Evolutionary conservation across 1,284 basidiomycete species (phyloP).

Genomic region (Ustilago shanxiensis): DNA sequence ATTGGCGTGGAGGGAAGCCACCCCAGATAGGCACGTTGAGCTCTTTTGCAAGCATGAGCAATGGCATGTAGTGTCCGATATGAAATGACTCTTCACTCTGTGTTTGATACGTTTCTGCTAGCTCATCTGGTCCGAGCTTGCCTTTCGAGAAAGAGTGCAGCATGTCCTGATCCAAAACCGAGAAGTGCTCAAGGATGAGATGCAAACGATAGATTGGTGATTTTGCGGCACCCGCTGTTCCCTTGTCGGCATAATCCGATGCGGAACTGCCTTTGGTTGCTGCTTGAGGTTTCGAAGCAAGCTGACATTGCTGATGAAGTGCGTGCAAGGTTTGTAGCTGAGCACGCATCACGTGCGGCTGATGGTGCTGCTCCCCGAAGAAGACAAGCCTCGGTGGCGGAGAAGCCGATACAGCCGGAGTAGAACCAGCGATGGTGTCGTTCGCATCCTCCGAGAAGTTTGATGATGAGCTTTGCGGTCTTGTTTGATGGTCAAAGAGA

Average conservation of each 20-base stretch:
- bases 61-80: conserved; percentile 55
- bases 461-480: neutral
- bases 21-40: conserved; percentile 57
- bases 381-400: conserved; percentile 50
- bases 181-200: conserved; percentile 60
- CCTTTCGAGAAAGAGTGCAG: conserved; percentile 39
- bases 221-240: neutral
- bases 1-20: conserved; percentile 57
- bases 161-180: conserved; percentile 54
- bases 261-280: neutral
- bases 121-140: conserved; percentile 20
- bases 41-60: conserved; percentile 59
- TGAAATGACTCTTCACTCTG: conserved; percentile 53
- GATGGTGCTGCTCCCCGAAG: conserved; percentile 64
- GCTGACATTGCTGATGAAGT: conserved; percentile 34
- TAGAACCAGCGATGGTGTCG: neutral
- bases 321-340: conserved; percentile 53
- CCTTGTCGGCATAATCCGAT: neutral
- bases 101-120: conserved; percentile 27
- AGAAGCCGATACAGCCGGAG: neutral
- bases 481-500: conserved; percentile 19
- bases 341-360: conserved; percentile 53
- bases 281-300: neutral
- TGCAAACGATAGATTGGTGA: conserved; percentile 42
- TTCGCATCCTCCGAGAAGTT: neutral